Evolutionary conservation across 2,329 filamentous ascomycete genomes (phyloP).

Genomic region (Ceratocystis colombiana): DNA sequence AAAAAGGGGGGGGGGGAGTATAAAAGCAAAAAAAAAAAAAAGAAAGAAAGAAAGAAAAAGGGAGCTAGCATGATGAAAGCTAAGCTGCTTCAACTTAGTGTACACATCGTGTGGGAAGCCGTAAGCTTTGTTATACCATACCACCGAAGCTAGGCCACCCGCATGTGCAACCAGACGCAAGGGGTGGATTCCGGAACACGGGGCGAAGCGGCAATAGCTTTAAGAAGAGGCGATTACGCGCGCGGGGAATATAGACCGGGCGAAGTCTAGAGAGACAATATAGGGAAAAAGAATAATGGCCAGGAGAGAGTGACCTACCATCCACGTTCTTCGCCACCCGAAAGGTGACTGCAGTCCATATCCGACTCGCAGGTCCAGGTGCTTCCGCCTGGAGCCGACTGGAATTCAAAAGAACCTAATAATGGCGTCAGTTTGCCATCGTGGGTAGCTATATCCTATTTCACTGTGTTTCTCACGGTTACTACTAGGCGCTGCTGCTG

Average conservation of each 20-base stretch:
- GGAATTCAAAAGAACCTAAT: conserved; percentile 4
- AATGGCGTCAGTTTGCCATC: not conserved
- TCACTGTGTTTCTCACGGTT: not conserved
- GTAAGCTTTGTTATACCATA: no score
- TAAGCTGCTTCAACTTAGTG: not conserved
- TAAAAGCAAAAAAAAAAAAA: not conserved
- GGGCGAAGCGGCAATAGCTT: not conserved
- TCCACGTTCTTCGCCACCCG: conserved; percentile 70
- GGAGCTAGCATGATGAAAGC: not conserved
- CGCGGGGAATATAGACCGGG: not conserved
- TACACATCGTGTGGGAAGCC: no score
- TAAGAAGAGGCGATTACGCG: not conserved
- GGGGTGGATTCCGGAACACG: not conserved
- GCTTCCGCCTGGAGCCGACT: conserved; percentile 38
- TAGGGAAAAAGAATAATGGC: conserved; percentile 15
- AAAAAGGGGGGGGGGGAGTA: not conserved
- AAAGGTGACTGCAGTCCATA: conserved; percentile 76
- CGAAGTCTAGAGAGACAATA: not conserved
- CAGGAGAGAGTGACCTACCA: conserved; percentile 50
- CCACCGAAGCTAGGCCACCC: not conserved
- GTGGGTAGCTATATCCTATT: not conserved
- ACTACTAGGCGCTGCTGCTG: not conserved
- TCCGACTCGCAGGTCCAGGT: conserved; percentile 73
- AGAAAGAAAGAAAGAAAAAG: not conserved
- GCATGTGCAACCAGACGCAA: not conserved